Base-by-base conservation (phyloP, 306 rosid genomes). In the Sesbania bispinosa region DNA sequence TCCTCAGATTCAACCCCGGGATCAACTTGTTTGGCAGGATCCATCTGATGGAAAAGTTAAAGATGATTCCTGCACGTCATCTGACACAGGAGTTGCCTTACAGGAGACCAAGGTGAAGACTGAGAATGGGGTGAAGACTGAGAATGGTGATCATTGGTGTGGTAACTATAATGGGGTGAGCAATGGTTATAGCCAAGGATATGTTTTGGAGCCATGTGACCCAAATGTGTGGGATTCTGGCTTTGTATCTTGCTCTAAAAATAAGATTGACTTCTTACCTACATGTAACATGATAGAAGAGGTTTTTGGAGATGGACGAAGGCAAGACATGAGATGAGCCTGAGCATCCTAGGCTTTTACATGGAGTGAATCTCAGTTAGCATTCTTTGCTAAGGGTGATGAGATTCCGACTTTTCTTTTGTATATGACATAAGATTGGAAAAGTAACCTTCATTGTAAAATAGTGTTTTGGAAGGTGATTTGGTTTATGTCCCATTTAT, bases 261-360 rank as follows among this genome's bases (percentile, higher is more conserved):
- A 43, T 51, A 82, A 85, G 83, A 84, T 90, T 41, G 97, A 87
- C 76, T 85, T 93, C 60, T 81, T 88, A 73, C 90, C 98, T 14
- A 90, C 96, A 30, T 84, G 96, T 80, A 85, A 83, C 77, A 87
- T 90, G 97, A 93, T 88, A 47, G 88, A 88, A 83, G 98, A 93
- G 85, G 88, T 87, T 77, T 93, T 90, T 64, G 97, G 96, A 38
- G 89, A 84, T 64, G 93, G 81, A 47, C 63, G 77, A 80, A 85
- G 85, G 72, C 82, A n/a, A n/a, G n/a, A n/a, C n/a, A 88, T 79
- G 91, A 84, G 73, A 81, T 83, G 84, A 87, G 65, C 73, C 75
- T 85, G 89, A 86, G 79, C 66, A 57, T 66, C n/a, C n/a, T n/a
- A n/a, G n/a, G n/a, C n/a, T n/a, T n/a, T n/a, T n/a, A 61, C 52